These are phyloP conservation scores for Anthostomella pinea DNA, from an alignment of 2,329 filamentous ascomycete genomes.

Conservation along the genomic window DNA sequence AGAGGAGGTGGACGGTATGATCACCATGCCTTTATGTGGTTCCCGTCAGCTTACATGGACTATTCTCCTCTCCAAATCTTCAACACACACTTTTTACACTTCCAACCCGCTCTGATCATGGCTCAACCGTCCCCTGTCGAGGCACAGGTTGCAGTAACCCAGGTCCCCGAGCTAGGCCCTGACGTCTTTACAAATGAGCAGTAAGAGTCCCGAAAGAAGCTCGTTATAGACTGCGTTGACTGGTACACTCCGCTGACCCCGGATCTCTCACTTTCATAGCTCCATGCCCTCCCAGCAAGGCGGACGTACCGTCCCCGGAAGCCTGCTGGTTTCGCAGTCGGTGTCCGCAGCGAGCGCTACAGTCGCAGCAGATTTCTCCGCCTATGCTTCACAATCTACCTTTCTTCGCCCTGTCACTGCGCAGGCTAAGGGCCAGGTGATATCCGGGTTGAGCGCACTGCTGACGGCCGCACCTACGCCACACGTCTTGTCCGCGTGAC, in stretches of 20 bases:
- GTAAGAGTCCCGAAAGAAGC: neutral
- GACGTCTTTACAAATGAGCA: slow-evolving; percentile 4
- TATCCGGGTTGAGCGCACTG: slow-evolving; percentile 8
- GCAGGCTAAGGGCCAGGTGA: slow-evolving; percentile 3
- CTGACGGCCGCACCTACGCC: slow-evolving; percentile 11
- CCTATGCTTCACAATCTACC: slow-evolving; percentile 16
- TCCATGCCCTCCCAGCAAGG: neutral
- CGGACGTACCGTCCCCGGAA: slow-evolving; percentile 6
- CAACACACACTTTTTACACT: no score
- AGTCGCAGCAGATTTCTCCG: slow-evolving; percentile 5
- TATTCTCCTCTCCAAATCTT: no score
- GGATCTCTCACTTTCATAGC: neutral
- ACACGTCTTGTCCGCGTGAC: slow-evolving; percentile 12
- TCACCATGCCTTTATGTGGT: no score
- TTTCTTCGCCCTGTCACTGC: slow-evolving; percentile 11
- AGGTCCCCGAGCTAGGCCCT: neutral
- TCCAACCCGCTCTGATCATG: no score
- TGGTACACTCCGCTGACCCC: neutral
- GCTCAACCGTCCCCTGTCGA: no score
- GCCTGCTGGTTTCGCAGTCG: slow-evolving; percentile 8
- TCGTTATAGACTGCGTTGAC: neutral
- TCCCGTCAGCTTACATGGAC: no score
- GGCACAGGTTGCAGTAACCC: neutral
- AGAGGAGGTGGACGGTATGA: no score
- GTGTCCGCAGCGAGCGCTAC: slow-evolving; percentile 15